phyloP scores from a whole-genome alignment of 306 rosid species.

The Leucaena leucocephala region DNA sequence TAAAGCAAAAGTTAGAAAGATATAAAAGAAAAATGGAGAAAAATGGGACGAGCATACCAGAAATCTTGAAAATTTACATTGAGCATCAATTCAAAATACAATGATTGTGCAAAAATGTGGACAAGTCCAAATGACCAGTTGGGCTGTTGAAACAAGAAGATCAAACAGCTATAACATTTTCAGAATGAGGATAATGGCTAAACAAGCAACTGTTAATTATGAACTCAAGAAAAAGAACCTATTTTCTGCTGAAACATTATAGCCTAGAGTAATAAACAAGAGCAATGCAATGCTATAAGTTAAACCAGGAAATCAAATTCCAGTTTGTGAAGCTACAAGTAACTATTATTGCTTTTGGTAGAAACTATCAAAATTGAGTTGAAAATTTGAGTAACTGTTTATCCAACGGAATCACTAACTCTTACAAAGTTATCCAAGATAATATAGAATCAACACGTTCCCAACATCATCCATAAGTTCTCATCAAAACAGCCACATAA shows the following conservation, averaged over 20 bases:
- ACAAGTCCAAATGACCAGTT: background rate
- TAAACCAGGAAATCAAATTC: background rate
- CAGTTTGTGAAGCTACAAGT: background rate
- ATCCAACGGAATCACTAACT: background rate
- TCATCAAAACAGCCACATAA: background rate
- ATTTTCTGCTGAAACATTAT: background rate
- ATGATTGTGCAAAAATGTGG: background rate
- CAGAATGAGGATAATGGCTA: background rate
- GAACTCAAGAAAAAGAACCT: background rate
- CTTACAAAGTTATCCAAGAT: background rate
- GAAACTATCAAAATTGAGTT: background rate
- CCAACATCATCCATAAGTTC: background rate
- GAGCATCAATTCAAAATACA: background rate
- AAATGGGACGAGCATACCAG: background rate
- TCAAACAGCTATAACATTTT: background rate
- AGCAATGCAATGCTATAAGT: background rate
- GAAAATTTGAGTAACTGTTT: background rate
- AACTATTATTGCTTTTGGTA: background rate
- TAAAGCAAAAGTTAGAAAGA: background rate
- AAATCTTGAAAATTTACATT: background rate
- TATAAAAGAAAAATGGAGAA: background rate
- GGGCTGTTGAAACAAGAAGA: background rate
- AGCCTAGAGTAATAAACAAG: background rate
- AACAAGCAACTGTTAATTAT: background rate
- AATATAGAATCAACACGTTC: background rate